Evolutionary conservation across 2,329 filamentous ascomycete genomes (phyloP).

Genomic region (Aurifilum marmelostoma): DNA sequence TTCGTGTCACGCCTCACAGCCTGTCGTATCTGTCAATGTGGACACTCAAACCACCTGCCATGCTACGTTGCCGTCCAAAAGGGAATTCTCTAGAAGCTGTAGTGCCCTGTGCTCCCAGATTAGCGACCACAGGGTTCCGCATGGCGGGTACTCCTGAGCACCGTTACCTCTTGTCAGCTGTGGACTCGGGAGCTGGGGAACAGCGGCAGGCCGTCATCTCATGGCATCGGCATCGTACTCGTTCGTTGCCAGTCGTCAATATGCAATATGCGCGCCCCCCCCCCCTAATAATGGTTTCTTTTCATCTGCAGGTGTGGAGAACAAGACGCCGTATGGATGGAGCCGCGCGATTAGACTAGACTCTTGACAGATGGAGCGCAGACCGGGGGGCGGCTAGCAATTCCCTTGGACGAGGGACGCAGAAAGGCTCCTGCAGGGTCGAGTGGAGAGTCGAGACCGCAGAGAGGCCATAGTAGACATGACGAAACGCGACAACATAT

Average conservation of each 20-base stretch:
- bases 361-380: not conserved
- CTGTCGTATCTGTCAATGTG: conserved; percentile 8
- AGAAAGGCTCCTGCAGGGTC: not conserved
- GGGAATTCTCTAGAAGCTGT: not conserved
- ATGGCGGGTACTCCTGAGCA: not conserved
- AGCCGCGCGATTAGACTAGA: conserved; percentile 9
- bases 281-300: not conserved
- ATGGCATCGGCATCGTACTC: not conserved
- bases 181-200: not conserved
- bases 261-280: not conserved
- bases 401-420: not conserved
- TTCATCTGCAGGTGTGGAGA: not conserved
- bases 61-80: not conserved
- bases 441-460: not conserved
- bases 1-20: conserved; percentile 7
- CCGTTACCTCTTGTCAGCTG: not conserved
- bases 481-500: not conserved
- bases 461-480: not conserved
- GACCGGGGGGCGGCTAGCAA: not conserved
- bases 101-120: not conserved
- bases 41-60: not conserved
- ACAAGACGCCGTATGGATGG: not conserved
- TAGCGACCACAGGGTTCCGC: not conserved
- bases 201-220: not conserved
- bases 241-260: not conserved